Conservation (phyloP, 2,329 filamentous ascomycete species). For the Berkeleyomyces basicola region DNA sequence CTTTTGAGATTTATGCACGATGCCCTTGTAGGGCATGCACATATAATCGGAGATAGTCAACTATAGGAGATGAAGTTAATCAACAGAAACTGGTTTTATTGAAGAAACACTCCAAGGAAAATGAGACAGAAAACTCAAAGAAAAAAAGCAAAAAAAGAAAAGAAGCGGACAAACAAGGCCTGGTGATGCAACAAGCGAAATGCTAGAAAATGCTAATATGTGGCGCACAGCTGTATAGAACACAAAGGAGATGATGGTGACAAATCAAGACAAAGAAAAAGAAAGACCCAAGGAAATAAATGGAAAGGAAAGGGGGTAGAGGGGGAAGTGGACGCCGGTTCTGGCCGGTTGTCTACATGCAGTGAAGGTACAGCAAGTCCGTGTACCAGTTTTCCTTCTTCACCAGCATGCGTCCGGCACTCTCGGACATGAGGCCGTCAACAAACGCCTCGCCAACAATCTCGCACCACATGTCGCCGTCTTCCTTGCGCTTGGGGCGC, state of each 20-base stretch:
- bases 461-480: slow-evolving; percentile 10
- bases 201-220: not conserved
- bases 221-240: too few species aligned
- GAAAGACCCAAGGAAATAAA: not conserved
- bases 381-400: slow-evolving; percentile 10
- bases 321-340: not conserved
- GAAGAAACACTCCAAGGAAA: not conserved
- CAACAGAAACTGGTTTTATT: not conserved
- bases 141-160: not conserved
- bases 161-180: not conserved
- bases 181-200: not conserved
- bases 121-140: not conserved
- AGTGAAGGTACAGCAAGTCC: slow-evolving; percentile 8
- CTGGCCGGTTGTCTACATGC: not conserved
- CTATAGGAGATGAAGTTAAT: too few species aligned
- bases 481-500: slow-evolving; percentile 1
- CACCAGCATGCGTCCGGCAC: slow-evolving; percentile 7
- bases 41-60: too few species aligned
- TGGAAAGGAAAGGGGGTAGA: not conserved
- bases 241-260: not conserved
- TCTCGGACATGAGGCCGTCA: slow-evolving; percentile 9
- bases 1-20: too few species aligned
- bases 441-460: slow-evolving; percentile 13
- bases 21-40: too few species aligned
- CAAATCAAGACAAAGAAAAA: not conserved